These are phyloP conservation scores for Glutinoglossum americanum DNA, from an alignment of 495 filamentous ascomycete species.

Conservation along the genomic window DNA sequence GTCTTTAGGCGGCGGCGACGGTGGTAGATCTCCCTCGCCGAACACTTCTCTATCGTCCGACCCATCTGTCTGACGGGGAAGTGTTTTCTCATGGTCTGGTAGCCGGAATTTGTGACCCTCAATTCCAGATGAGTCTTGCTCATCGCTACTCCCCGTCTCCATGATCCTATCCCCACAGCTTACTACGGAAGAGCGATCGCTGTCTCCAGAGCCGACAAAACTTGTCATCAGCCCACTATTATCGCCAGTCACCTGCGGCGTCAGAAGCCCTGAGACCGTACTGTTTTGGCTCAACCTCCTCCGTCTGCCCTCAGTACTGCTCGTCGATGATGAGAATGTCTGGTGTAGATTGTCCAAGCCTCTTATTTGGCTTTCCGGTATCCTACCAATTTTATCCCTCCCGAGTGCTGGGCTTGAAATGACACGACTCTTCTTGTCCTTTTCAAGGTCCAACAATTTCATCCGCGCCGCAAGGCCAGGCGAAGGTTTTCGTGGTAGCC, in stretches of 20 bases:
- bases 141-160: not conserved
- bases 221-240: not conserved
- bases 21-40: not conserved
- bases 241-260: not conserved
- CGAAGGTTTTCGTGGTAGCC: slow-evolving; percentile 34
- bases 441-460: slow-evolving; percentile 42
- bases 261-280: not conserved
- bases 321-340: slow-evolving; percentile 26
- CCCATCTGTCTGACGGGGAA: not conserved
- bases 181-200: not conserved
- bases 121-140: not conserved
- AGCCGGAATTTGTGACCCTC: not conserved
- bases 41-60: not conserved
- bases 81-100: not conserved
- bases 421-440: slow-evolving; percentile 12
- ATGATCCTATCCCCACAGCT: not conserved
- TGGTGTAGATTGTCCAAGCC: slow-evolving; percentile 42
- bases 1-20: not conserved
- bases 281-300: slow-evolving; percentile 32
- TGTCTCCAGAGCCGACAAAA: not conserved
- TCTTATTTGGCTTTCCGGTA: slow-evolving; percentile 51
- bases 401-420: not conserved
- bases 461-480: slow-evolving; percentile 60
- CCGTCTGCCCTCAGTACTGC: slow-evolving; percentile 36
- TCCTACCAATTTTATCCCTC: slow-evolving; percentile 32